Evolutionary conservation across 1,139 yeast genomes (phyloP).

Genomic region (Geotrichum australiense): DNA sequence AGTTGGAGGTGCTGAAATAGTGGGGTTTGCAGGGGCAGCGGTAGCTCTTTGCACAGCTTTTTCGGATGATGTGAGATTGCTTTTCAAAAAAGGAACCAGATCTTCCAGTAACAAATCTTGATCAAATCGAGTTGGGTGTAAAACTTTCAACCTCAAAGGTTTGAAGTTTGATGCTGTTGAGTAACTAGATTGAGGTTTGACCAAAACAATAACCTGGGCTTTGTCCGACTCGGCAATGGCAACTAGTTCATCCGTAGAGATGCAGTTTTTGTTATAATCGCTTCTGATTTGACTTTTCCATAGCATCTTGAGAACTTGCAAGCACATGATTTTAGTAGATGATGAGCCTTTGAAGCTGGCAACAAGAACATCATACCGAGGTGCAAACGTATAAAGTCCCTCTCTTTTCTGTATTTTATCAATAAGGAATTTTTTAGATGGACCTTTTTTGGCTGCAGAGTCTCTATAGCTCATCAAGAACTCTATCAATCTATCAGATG

Average conservation of each 20-base stretch:
- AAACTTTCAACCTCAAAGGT: constrained; percentile 64
- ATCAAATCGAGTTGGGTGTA: constrained; percentile 49
- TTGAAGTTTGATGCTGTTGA: constrained; percentile 46
- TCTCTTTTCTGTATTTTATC: constrained; percentile 16
- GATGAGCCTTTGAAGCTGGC: constrained; percentile 50
- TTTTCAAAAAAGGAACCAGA: constrained; percentile 43
- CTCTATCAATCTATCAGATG: constrained; percentile 52
- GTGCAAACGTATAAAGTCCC: constrained; percentile 20
- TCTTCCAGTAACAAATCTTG: constrained; percentile 66
- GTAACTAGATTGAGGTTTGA: constrained; percentile 49
- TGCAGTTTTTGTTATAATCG: constrained; percentile 49
- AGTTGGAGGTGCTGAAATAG: not conserved
- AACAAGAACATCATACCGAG: constrained; percentile 74
- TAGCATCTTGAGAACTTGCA: constrained; percentile 51
- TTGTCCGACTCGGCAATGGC: constrained; percentile 62
- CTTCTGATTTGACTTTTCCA: constrained; percentile 72
- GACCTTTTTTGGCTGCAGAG: constrained; percentile 19
- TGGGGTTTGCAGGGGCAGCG: not conserved
- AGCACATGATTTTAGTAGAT: constrained; percentile 47
- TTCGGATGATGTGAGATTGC: constrained; percentile 37
- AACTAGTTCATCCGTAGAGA: constrained; percentile 60
- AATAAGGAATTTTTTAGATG: constrained; percentile 19
- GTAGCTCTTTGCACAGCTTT: constrained; percentile 9
- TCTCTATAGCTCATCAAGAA: constrained; percentile 40
- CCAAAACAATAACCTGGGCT: constrained; percentile 64